Conservation (phyloP, 257 asterid genomes). For the Petunia secreta region DNA sequence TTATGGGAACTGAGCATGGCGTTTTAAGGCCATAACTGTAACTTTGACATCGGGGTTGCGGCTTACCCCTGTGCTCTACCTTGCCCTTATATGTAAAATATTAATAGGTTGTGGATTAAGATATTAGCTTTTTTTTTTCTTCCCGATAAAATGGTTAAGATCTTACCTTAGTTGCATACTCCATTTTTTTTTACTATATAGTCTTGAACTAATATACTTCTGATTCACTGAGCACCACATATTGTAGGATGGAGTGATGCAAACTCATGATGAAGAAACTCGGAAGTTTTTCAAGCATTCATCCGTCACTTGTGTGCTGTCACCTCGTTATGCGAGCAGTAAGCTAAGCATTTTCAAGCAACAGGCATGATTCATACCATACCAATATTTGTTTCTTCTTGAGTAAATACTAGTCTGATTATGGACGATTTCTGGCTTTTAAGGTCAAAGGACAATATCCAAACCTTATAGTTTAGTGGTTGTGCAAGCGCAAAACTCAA, state of each 20-base stretch:
- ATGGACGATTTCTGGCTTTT: conserved; percentile 10
- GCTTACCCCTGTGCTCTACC: not conserved
- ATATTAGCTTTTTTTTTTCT: too few species aligned
- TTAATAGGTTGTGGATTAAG: not conserved
- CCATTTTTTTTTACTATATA: not conserved
- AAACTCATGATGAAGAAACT: conserved; percentile 97
- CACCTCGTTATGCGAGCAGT: conserved; percentile 97
- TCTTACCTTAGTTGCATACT: not conserved
- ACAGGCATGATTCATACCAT: conserved; percentile 70
- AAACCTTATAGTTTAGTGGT: not conserved
- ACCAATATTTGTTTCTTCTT: conserved; percentile 27
- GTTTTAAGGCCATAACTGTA: not conserved
- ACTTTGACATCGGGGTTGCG: not conserved
- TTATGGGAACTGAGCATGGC: not conserved
- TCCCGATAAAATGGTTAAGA: too few species aligned
- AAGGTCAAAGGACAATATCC: not conserved
- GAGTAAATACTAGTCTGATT: not conserved
- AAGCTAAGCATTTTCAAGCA: conserved; percentile 99
- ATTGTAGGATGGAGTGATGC: conserved; percentile 91
- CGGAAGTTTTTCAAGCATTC: conserved; percentile 90
- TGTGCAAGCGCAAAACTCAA: conserved; percentile 3
- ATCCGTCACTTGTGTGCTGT: conserved; percentile 80
- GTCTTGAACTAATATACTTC: conserved; percentile 8
- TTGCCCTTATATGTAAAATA: not conserved
- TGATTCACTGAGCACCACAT: conserved; percentile 4